Base-by-base conservation (phyloP, 257 asterid species). In the Craterostigma plantagineum region DNA sequence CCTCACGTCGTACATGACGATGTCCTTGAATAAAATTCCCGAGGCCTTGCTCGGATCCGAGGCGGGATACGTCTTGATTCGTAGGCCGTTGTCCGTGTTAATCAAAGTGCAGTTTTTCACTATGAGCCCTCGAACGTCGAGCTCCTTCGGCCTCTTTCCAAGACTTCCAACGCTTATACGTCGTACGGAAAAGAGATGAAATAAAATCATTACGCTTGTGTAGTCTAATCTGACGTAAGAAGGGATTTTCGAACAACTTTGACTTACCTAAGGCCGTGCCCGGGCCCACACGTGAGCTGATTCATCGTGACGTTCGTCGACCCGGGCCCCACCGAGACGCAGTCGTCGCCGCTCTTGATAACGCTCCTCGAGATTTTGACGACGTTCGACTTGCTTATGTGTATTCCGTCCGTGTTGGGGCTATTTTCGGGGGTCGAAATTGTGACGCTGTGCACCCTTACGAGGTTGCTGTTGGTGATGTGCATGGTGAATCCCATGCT, bases 401-500 rank as follows among this genome's bases (percentile, higher is more conserved):
- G 91, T 10, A 77, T 51, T 15, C 81, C 91, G 35, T 77, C 84
- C 1, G 91, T 73, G 52, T 77, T 77, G 1, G 84, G 91, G 27
- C 73, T 62, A 7, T 58, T 54, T 11, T 7, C 63, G 1, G 80
- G 77, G 11, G 75, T 52, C 0, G 67, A 60, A 42, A 77, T 65
- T 4, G 36, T 46, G 10, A 66, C 51, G 5, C 62, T 53, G 16
- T 62, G 76, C 4, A 66, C 33, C 30, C 62, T 59, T 15, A 78
- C 16, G 10, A 42, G 41, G 45, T 54, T 33, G 62, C 79, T 51
- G 35, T 58, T 59, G 2, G 70, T 74, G 14, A 78, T 47, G 48
- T 78, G 92, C 68, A 78, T 55, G 54, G 75, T 73, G 70, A 78
- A 78, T 58, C 82, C 92, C 86, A 75, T 78, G 63, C 77, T 48